Conservation (phyloP, 805 yeast species). For the Cyberlindnera euphorbiae region DNA sequence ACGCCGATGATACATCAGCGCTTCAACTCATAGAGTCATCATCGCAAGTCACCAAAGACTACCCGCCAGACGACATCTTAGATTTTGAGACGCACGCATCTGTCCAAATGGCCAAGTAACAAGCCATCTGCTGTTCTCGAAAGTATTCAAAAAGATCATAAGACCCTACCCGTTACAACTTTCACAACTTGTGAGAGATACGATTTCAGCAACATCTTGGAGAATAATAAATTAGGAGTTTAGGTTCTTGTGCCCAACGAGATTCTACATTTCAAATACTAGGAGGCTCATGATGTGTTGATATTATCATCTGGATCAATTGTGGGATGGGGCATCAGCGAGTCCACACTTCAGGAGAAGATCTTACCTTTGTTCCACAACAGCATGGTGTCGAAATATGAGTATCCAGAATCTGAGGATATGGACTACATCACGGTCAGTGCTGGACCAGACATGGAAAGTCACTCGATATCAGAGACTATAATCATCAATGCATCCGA, state of each 20-base stretch:
- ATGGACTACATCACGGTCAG: constrained; percentile 60
- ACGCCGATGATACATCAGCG: too few species aligned
- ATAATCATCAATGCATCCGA: constrained; percentile 56
- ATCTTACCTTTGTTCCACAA: constrained; percentile 48
- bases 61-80: constrained; percentile 11
- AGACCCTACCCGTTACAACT: constrained; percentile 52
- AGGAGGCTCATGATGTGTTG: constrained; percentile 50
- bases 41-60: constrained; percentile 7
- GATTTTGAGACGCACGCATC: constrained; percentile 13
- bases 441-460: constrained; percentile 24
- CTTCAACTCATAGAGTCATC: too few species aligned
- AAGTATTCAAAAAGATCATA: constrained; percentile 3
- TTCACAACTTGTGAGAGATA: constrained; percentile 71
- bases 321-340: constrained; percentile 79
- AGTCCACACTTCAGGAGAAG: constrained; percentile 40
- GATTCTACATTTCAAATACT: constrained; percentile 50
- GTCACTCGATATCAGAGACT: constrained; percentile 62
- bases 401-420: constrained; percentile 71
- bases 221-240: constrained; percentile 27
- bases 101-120: constrained; percentile 4
- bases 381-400: constrained; percentile 45
- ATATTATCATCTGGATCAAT: constrained; percentile 73
- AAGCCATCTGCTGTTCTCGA: constrained; percentile 4
- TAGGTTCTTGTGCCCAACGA: constrained; percentile 57
- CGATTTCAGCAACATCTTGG: constrained; percentile 43